phyloP scores from a whole-genome alignment of 371 early-diverging fungal genomes.

The Dentiscutata heterogama region DNA sequence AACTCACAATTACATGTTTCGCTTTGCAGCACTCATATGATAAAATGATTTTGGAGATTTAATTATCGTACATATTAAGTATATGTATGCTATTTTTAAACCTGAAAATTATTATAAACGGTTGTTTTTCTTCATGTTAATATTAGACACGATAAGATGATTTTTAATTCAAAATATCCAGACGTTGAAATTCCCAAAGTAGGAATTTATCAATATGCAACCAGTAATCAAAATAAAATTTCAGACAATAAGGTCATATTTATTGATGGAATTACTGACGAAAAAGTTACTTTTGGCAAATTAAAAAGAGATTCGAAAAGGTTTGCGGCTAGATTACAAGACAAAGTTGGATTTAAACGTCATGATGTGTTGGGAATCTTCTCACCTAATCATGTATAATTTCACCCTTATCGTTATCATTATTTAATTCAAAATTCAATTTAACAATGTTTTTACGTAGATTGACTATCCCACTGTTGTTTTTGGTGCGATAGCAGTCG shows the following conservation, averaged over 20 bases:
- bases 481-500: neutral
- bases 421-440: no score
- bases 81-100: no score
- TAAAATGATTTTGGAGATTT: no score
- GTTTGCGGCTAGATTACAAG: conserved; percentile 48
- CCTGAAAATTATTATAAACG: no score
- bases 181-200: conserved; percentile 30
- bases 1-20: no score
- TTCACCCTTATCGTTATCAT: conserved; percentile 15
- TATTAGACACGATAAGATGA: neutral
- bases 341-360: conserved; percentile 59
- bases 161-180: conserved; percentile 50
- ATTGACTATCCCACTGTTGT: neutral
- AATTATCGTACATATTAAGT: no score
- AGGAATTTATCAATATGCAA: conserved; percentile 29
- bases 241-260: conserved; percentile 58
- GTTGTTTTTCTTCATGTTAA: no score
- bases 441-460: neutral
- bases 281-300: conserved; percentile 70
- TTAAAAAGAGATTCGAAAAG: conserved; percentile 49
- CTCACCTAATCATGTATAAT: conserved; percentile 75
- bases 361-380: conserved; percentile 77
- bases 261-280: conserved; percentile 68
- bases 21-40: no score
- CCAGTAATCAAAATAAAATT: conserved; percentile 44